Evolutionary conservation across 2,329 filamentous ascomycete species (phyloP).

Genomic region (Ceratocystiopsis sp.): DNA sequence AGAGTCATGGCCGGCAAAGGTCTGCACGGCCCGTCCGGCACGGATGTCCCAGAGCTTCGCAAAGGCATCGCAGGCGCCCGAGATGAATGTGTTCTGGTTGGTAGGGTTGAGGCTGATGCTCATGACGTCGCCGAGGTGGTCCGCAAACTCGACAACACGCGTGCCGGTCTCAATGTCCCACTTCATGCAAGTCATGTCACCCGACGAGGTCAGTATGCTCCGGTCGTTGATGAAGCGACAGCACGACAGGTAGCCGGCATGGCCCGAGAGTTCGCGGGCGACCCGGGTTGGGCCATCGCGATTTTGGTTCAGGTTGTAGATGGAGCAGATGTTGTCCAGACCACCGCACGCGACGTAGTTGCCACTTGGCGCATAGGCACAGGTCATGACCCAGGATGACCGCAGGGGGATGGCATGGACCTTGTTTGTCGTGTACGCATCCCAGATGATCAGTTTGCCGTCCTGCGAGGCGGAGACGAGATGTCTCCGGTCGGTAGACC

Average conservation of each 20-base stretch:
- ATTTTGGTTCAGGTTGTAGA: constrained; percentile 92
- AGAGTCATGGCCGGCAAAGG: constrained; percentile 93
- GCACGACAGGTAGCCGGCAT: constrained; percentile 95
- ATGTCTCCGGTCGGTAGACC: constrained; percentile 95
- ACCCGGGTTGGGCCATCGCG: constrained; percentile 95
- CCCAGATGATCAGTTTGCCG: constrained; percentile 99
- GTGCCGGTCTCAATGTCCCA: constrained; percentile 98
- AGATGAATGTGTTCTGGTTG: constrained; percentile 98
- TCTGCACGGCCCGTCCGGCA: constrained; percentile 95
- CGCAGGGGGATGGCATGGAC: constrained; percentile 94
- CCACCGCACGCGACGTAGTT: constrained; percentile 98
- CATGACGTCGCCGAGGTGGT: constrained; percentile 98
- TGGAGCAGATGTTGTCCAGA: constrained; percentile 98
- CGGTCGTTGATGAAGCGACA: constrained; percentile 98
- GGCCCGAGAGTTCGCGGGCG: constrained; percentile 85
- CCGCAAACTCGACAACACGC: constrained; percentile 94
- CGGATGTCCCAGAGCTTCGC: constrained; percentile 98
- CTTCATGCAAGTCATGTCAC: constrained; percentile 99
- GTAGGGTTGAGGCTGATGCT: constrained; percentile 99
- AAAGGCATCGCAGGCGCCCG: constrained; percentile 96
- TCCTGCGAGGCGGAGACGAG: constrained; percentile 96
- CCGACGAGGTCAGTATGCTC: constrained; percentile 91
- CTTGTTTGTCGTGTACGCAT: constrained; percentile 98
- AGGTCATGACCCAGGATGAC: constrained; percentile 99
- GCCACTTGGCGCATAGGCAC: constrained; percentile 92